Conservation (phyloP, 495 filamentous ascomycete genomes). For the Penicillium pulvis region DNA sequence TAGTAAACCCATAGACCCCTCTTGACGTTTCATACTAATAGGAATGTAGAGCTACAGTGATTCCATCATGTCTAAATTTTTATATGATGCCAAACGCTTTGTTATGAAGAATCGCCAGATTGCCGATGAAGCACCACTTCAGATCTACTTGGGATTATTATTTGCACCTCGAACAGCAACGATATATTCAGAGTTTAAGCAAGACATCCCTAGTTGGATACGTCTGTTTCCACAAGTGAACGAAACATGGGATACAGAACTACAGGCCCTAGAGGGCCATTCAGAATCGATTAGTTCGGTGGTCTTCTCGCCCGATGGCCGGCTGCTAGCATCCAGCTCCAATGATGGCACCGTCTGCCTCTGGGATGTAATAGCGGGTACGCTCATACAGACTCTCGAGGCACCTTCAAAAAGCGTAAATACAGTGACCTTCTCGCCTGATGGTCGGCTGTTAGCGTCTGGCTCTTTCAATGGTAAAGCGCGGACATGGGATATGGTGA, state of each 20-base stretch:
- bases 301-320: conserved; percentile 7
- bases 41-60: conserved; percentile 7
- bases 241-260: not conserved
- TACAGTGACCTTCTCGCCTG: not conserved
- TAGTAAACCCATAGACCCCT: not conserved
- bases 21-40: conserved; percentile 6
- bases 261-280: conserved; percentile 4
- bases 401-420: not conserved
- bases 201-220: not conserved
- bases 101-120: conserved; percentile 3
- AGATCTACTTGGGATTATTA: not conserved
- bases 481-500: no score
- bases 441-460: not conserved
- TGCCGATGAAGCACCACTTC: not conserved
- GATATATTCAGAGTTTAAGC: not conserved
- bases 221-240: not conserved
- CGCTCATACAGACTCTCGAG: not conserved
- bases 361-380: not conserved
- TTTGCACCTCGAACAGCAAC: not conserved
- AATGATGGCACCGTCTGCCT: not conserved
- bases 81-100: conserved; percentile 4
- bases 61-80: conserved; percentile 11
- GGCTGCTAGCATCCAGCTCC: conserved; percentile 2
- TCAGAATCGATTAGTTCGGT: not conserved
- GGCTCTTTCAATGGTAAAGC: no score